These are phyloP conservation scores for Fusarium begoniae DNA, from an alignment of 2,329 filamentous ascomycete genomes.

Conservation along the genomic window DNA sequence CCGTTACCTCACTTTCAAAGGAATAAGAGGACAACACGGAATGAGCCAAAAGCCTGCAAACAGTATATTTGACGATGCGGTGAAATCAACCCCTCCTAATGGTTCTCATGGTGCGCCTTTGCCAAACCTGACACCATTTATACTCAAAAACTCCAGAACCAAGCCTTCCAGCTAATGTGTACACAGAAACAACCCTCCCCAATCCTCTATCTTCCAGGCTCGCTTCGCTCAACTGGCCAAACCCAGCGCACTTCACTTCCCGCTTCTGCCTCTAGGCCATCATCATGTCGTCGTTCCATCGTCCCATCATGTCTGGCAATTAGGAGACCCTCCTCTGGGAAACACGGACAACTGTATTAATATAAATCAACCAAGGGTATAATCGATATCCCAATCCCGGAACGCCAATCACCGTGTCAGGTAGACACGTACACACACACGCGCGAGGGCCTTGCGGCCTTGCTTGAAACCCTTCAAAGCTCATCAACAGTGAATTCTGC, in stretches of 20 bases:
- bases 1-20: background rate
- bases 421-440: background rate
- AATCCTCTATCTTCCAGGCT: background rate
- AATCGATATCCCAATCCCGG: constrained; percentile 31
- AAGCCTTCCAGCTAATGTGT: constrained; percentile 9
- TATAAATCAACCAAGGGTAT: constrained; percentile 39
- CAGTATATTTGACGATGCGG: background rate
- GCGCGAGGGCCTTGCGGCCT: background rate
- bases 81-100: background rate
- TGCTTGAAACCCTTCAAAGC: constrained; percentile 22
- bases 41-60: background rate
- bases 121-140: background rate
- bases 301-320: constrained; percentile 44
- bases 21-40: background rate
- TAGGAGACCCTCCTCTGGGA: constrained; percentile 30
- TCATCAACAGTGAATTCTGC: constrained; percentile 41
- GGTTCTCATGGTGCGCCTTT: background rate
- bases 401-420: constrained; percentile 36
- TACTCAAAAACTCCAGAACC: constrained; percentile 6
- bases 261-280: constrained; percentile 16
- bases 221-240: background rate
- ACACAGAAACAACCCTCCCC: constrained; percentile 21
- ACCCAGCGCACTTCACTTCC: background rate
- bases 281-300: constrained; percentile 48
- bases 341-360: constrained; percentile 32